Base-by-base conservation (phyloP, 768 basidiomycete genomes). In the Austroboletus festivus region DNA sequence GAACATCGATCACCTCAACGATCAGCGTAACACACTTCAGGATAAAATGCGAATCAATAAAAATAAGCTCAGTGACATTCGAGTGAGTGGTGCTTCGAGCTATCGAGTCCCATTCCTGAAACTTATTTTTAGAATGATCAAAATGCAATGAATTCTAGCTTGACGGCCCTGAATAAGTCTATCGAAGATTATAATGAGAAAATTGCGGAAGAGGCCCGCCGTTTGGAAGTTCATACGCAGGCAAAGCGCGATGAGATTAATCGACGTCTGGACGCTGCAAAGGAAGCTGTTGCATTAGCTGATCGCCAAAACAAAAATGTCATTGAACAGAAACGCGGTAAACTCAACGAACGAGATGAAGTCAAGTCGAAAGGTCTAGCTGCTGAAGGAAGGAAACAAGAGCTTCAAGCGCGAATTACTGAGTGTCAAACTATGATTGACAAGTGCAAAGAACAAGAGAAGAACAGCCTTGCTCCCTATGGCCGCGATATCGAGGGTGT, bases 401-500 rank as follows among this genome's bases (percentile, higher is more conserved):
- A 64, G 4, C 56, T 76, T n/a, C 59, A 73, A 52, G 62, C 62
- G 0, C 65, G 72, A 23, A 77, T 89, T 46, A 53, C 59, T 13
- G 68, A 76, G 15, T 73, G 70, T 42, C 71, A 82, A 30, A 65
- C 66, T 10, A 77, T 80, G 70, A 80, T 87, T 44, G 58, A 59
- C 37, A 68, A 71, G 20, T 77, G 77, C 37, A 70, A 64, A 38
- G 73, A 77, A 40, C 71, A 76, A 33, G 79, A 82, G 56, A 73
- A 75, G 51, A 82, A 87, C 57, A 73, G 70, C 35, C 73, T 84
- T 15, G 72, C 79, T 10, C 74, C 81, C 2, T 90, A 82, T 54
- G 89, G 89, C 3, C 64, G 60, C 26, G 73, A 82, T 39, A 82
- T 89, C 61, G 78, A 81, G 50, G 57, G 56, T 0, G 74, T 91